Base-by-base conservation (phyloP, 148 eudicot genomes). In the Cornus controversa region DNA sequence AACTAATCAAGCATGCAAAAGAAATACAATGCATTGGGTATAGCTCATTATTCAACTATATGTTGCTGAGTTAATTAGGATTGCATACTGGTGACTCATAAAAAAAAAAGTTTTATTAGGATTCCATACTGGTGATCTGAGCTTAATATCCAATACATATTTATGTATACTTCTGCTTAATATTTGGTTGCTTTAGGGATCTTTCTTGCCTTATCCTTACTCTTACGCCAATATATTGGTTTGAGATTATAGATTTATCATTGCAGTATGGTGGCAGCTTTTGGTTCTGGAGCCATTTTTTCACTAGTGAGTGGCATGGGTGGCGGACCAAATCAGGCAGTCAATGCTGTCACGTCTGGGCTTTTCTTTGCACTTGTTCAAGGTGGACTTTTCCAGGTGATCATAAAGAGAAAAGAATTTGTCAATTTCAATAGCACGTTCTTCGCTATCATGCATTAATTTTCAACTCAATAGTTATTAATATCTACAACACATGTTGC, bases 281-380 rank as follows among this genome's bases (percentile, higher is more conserved):
- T 95, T 85, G 98, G 99, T 53, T 95, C 98, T 62, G 99, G 98
- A 81, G 93, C 96, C 24, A 75, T 84, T 87, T 95, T 93, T 86
- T 85, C 99, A 34, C 80, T 95, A 85, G 97, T 95, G 63, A 95
- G 97, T 83, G 99, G 99, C 66, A 85, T 90, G 92, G 98, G 92
- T 62, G 97, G 92, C 57, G 97, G 99, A 62, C 96, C 99, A n/a
- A 93, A 93, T 83, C 91, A 28, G 66, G 85, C 87, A 27, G 78
- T 82, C 9, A 95, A 88, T 86, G 91, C 84, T 37, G 34, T 89
- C 57, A 80, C 96, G 71, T 93, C 96, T 71, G 99, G 99, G 37
- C 72, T 88, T 34, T 91, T 93, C 88, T 95, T 95, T 88, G 94
- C 98, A 62, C 91, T 95, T 45, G 85, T 88, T 79, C 98, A 95